These are phyloP conservation scores for Ilex paraguariensis DNA, from an alignment of 305 asterid genomes.

Conservation along the genomic window DNA sequence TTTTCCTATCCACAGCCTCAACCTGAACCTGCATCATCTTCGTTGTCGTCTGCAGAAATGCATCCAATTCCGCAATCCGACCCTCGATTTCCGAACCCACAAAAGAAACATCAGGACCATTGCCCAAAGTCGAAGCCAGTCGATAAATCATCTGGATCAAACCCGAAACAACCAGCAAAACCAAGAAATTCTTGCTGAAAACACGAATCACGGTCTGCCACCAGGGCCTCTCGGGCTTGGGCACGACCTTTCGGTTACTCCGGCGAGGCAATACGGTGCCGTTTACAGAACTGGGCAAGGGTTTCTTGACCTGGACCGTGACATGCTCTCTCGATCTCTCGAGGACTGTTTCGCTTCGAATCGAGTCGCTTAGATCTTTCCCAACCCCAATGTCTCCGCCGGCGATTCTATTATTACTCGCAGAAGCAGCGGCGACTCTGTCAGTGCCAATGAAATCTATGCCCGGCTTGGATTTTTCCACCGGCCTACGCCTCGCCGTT, in stretches of 20 bases:
- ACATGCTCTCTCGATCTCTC: too few relatives aligned
- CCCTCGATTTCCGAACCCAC: constrained; percentile 37
- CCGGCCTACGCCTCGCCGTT: constrained; percentile 72
- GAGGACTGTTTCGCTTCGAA: not conserved
- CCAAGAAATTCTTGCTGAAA: constrained; percentile 48
- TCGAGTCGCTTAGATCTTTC: not conserved
- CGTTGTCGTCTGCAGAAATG: constrained; percentile 46
- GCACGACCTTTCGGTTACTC: constrained; percentile 25
- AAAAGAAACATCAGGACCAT: constrained; percentile 41
- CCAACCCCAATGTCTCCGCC: constrained; percentile 23
- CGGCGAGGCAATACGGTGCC: constrained; percentile 16
- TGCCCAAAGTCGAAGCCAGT: constrained; percentile 26
- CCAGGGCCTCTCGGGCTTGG: constrained; percentile 48
- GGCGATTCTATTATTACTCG: constrained; percentile 16
- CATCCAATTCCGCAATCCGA: constrained; percentile 55
- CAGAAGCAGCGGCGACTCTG: constrained; percentile 20
- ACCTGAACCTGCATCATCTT: constrained; percentile 85
- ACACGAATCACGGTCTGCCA: constrained; percentile 67
- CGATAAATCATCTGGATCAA: constrained; percentile 52
- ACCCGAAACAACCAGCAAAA: constrained; percentile 43
- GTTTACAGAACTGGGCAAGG: constrained; percentile 18
- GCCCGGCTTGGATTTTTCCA: constrained; percentile 40
- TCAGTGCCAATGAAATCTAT: constrained; percentile 29
- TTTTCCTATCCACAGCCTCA: constrained; percentile 51
- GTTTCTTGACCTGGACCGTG: constrained; percentile 17